Evolutionary conservation across 1,284 basidiomycete genomes (phyloP).

Genomic region (Omphalotus olearius): DNA sequence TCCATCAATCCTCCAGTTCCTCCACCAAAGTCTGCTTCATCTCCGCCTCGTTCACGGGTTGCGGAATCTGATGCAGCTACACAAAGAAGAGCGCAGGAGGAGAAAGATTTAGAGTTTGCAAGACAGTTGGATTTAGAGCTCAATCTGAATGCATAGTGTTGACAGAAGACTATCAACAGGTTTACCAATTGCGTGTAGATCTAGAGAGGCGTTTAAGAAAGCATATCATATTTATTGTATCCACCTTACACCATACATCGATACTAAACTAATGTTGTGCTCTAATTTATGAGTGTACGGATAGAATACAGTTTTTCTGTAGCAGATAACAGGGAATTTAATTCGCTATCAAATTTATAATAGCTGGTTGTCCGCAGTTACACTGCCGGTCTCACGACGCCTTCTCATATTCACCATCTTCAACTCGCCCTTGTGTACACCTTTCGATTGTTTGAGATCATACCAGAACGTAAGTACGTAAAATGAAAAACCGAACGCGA

Average conservation of each 20-base stretch:
- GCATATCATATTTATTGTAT: too few relatives aligned
- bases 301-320: too few relatives aligned
- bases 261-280: too few relatives aligned
- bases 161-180: too few relatives aligned
- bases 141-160: constrained; percentile 24
- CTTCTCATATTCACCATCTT: constrained; percentile 4
- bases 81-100: constrained; percentile 29
- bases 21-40: neutral
- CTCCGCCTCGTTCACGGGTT: neutral
- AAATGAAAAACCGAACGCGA: constrained; percentile 67
- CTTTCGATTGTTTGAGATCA: constrained; percentile 57
- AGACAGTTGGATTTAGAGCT: constrained; percentile 41
- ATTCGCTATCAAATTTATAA: too few relatives aligned
- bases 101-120: constrained; percentile 23
- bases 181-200: too few relatives aligned
- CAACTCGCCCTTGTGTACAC: constrained; percentile 36
- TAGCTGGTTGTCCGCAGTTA: too few relatives aligned
- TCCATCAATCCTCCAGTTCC: neutral
- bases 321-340: too few relatives aligned
- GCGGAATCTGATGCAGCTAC: constrained; percentile 24
- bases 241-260: too few relatives aligned
- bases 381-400: constrained; percentile 1
- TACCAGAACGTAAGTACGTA: constrained; percentile 66
- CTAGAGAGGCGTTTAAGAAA: too few relatives aligned
- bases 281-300: too few relatives aligned